Percentiles rank a stretch among this genome's conserved stretches.
Conservation (phyloP, 805 yeast genomes). For the Ogataea paradorogensis region DNA sequence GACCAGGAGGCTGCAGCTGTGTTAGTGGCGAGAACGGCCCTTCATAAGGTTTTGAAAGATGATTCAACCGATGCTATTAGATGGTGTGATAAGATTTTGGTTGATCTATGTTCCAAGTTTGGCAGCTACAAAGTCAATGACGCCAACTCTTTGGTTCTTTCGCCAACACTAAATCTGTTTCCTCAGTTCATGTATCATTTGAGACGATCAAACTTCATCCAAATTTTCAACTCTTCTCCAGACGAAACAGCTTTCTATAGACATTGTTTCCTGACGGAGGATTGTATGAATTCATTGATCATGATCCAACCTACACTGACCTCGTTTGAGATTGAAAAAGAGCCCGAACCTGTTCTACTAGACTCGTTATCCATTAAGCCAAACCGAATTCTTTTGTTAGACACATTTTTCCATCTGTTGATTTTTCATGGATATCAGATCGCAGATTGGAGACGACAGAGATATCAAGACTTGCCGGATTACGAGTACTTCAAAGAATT, state of each 20-base stretch:
- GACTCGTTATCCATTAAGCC: conserved; percentile 63
- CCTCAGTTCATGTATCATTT: conserved; percentile 70
- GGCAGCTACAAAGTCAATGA: conserved; percentile 47
- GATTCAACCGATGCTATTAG: conserved; percentile 42
- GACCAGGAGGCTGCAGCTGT: conserved; percentile 73
- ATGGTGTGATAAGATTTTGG: conserved; percentile 47
- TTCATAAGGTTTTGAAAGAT: conserved; percentile 39
- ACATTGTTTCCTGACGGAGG: conserved; percentile 61
- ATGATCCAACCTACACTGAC: conserved; percentile 72
- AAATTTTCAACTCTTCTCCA: conserved; percentile 67
- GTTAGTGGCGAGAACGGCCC: conserved; percentile 52
- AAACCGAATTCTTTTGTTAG: conserved; percentile 54
- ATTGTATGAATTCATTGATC: conserved; percentile 54
- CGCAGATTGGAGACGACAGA: conserved; percentile 64
- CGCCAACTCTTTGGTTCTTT: conserved; percentile 47
- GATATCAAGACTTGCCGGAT: conserved; percentile 60
- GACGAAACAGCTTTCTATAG: conserved; percentile 68
- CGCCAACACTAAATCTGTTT: conserved; percentile 48
- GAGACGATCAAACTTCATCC: conserved; percentile 62
- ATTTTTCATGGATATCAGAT: conserved; percentile 65
- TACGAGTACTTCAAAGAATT: conserved; percentile 58
- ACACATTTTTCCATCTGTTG: conserved; percentile 66
- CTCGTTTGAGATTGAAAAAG: conserved; percentile 52
- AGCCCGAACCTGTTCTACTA: conserved; percentile 61
- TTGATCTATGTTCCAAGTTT: conserved; percentile 46